phyloP scores from a whole-genome alignment of 1,284 basidiomycete species.

The Microbotryum intermedium region DNA sequence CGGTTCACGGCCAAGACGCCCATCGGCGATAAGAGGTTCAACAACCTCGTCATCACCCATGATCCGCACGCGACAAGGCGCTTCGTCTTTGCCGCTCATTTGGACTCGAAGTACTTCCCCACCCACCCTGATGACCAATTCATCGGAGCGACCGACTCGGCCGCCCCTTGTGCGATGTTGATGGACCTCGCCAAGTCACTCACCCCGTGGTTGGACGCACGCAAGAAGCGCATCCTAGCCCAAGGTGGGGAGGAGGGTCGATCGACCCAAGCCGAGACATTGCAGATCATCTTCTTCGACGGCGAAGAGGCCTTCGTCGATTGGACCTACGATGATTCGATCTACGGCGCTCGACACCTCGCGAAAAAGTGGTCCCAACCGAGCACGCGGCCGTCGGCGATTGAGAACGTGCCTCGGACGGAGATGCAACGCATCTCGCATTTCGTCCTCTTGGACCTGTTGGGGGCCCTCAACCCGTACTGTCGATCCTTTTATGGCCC shows the following conservation, averaged over 20 bases:
- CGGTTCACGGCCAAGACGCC: conserved; percentile 73
- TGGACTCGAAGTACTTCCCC: conserved; percentile 86
- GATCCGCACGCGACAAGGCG: conserved; percentile 71
- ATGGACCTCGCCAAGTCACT: conserved; percentile 78
- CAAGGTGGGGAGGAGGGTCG: conserved; percentile 44
- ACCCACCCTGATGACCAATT: conserved; percentile 72
- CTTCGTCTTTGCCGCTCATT: conserved; percentile 85
- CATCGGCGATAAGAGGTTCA: conserved; percentile 68
- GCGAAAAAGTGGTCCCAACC: conserved; percentile 61
- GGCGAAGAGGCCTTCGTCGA: conserved; percentile 91
- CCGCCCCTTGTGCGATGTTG: conserved; percentile 88
- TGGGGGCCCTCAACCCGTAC: conserved; percentile 58
- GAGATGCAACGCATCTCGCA: conserved; percentile 60
- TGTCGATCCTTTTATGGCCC: conserved; percentile 74
- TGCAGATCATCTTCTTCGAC: conserved; percentile 96
- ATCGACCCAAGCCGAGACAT: conserved; percentile 58
- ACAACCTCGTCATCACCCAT: conserved; percentile 90
- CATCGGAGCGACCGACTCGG: conserved; percentile 94
- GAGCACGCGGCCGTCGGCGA: conserved; percentile 50
- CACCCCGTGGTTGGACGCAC: conserved; percentile 58
- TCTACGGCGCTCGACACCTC: conserved; percentile 89
- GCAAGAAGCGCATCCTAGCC: conserved; percentile 47
- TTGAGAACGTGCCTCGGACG: conserved; percentile 9
- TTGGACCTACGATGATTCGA: conserved; percentile 84
- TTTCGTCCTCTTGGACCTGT: conserved; percentile 72